Conservation (phyloP, 805 yeast genomes). For the Metschnikowia bowlesiae region DNA sequence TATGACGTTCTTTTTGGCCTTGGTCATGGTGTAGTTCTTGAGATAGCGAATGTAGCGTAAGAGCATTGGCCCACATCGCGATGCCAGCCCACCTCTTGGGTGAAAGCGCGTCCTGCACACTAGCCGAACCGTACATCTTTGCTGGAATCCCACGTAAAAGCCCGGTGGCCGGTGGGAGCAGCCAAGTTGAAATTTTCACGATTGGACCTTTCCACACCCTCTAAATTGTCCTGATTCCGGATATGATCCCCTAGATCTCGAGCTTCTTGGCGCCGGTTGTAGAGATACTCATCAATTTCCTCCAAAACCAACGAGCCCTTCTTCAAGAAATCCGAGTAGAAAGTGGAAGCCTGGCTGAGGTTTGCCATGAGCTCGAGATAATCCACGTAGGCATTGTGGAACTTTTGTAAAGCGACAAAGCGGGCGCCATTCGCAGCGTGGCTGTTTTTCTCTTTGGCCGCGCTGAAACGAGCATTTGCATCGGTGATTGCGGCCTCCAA, state of each 20-base stretch:
- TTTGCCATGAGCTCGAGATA: conserved; percentile 56
- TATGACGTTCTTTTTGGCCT: conserved; percentile 40
- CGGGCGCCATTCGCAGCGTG: conserved; percentile 32
- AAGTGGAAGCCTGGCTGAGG: conserved; percentile 62
- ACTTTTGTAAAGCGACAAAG: conserved; percentile 45
- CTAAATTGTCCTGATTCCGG: conserved; percentile 11
- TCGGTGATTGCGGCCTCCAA: conserved; percentile 17
- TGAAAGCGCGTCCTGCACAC: background rate
- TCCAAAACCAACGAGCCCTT: conserved; percentile 42
- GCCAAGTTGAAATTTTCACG: conserved; percentile 4
- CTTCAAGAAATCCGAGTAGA: conserved; percentile 59
- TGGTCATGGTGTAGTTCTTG: conserved; percentile 27
- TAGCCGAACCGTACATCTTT: background rate
- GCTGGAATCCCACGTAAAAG: conserved; percentile 1
- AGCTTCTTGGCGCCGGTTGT: conserved; percentile 49
- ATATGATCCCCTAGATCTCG: conserved; percentile 40
- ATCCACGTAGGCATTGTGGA: conserved; percentile 48
- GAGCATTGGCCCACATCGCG: conserved; percentile 8
- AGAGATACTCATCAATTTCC: conserved; percentile 51
- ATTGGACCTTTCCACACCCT: conserved; percentile 14
- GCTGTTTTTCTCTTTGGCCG: conserved; percentile 4
- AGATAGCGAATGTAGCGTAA: conserved; percentile 16
- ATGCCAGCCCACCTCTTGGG: background rate
- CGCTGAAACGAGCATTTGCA: conserved; percentile 12
- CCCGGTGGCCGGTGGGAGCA: conserved; percentile 11